Percentiles rank a stretch among this genome's conserved stretches.
These are phyloP conservation scores for Simplicillium sp. DNA, from an alignment of 2,329 filamentous ascomycete genomes.

Conservation along the genomic window DNA sequence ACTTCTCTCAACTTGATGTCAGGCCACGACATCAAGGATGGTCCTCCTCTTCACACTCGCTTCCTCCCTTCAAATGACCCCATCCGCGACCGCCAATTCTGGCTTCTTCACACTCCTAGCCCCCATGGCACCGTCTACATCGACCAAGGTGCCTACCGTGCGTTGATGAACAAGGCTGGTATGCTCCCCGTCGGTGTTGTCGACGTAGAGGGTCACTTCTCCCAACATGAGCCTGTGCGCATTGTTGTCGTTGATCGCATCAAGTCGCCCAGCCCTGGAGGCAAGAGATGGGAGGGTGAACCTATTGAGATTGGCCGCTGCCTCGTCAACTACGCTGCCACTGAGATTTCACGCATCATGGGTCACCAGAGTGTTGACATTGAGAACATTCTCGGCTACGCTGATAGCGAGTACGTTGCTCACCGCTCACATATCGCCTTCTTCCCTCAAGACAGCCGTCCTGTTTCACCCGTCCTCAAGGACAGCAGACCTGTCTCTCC, in stretches of 20 bases:
- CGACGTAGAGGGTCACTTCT: conserved; percentile 80
- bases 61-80: conserved; percentile 80
- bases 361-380: conserved; percentile 80
- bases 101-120: conserved; percentile 85
- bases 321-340: conserved; percentile 84
- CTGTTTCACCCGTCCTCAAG: conserved; percentile 16
- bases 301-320: conserved; percentile 75
- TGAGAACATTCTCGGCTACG: conserved; percentile 71
- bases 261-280: conserved; percentile 26
- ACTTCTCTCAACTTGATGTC: conserved; percentile 29
- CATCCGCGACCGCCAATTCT: conserved; percentile 91
- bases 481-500: not conserved
- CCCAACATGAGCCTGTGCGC: conserved; percentile 85
- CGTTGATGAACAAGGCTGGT: conserved; percentile 73
- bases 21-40: conserved; percentile 17
- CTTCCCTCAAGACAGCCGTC: conserved; percentile 45
- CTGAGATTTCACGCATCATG: conserved; percentile 76
- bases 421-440: conserved; percentile 82
- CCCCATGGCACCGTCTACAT: conserved; percentile 90
- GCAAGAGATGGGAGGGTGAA: conserved; percentile 38
- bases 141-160: conserved; percentile 77
- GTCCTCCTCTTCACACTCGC: conserved; percentile 73
- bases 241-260: conserved; percentile 67
- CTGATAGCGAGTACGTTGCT: conserved; percentile 90
- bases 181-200: conserved; percentile 86